These are phyloP conservation scores for Petunia secreta DNA, from an alignment of 257 asterid species.

Conservation along the genomic window DNA sequence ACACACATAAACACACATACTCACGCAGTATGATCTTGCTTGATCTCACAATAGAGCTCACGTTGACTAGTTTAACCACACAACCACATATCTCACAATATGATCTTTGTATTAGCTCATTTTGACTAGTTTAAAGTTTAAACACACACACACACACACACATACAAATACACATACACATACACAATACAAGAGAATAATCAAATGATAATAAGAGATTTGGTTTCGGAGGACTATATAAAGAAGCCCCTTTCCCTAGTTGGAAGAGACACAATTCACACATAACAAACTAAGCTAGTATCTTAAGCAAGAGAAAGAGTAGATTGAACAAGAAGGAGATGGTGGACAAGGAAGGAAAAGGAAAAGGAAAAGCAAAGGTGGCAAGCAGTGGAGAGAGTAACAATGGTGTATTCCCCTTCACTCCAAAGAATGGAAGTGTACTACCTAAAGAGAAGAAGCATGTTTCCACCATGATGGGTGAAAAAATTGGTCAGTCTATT, in stretches of 20 bases:
- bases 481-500: slow-evolving; percentile 4
- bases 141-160: background rate
- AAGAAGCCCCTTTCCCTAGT: background rate
- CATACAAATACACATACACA: background rate
- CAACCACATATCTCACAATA: background rate
- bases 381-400: background rate
- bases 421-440: slow-evolving; percentile 25
- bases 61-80: background rate
- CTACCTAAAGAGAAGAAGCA: slow-evolving; percentile 9
- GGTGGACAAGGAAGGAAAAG: background rate
- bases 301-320: background rate
- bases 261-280: slow-evolving; percentile 5
- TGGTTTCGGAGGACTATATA: background rate
- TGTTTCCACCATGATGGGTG: slow-evolving; percentile 23
- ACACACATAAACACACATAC: background rate
- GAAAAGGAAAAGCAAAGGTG: slow-evolving; percentile 20
- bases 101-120: background rate
- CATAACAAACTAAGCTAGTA: background rate
- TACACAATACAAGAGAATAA: background rate
- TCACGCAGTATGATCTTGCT: background rate
- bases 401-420: slow-evolving; percentile 11
- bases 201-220: background rate
- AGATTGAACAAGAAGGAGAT: background rate
- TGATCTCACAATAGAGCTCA: no score
- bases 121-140: background rate